Conservation (phyloP, 768 basidiomycete species). For the Pleurotus pulmonarius region DNA sequence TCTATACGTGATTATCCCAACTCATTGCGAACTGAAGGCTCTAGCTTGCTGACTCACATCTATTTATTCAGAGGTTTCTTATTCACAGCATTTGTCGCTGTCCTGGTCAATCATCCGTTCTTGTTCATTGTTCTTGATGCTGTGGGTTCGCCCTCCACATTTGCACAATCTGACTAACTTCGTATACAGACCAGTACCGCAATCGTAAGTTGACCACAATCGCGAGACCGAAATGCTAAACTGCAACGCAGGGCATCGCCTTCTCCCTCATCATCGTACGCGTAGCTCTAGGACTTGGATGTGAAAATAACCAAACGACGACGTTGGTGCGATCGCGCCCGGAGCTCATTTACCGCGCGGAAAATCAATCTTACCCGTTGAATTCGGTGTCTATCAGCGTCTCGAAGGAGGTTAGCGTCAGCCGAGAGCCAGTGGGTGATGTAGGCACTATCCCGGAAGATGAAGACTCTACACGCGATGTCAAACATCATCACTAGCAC, state of each 20-base stretch:
- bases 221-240: background rate
- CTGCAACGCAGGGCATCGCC: background rate
- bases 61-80: background rate
- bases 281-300: background rate
- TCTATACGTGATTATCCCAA: background rate
- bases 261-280: constrained; percentile 5
- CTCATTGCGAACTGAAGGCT: background rate
- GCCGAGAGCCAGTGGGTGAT: background rate
- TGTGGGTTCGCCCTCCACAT: background rate
- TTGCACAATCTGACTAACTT: background rate
- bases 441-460: background rate
- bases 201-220: background rate
- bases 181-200: background rate
- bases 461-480: background rate
- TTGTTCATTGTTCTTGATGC: background rate
- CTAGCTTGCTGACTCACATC: background rate
- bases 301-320: background rate
- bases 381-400: background rate
- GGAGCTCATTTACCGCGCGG: background rate
- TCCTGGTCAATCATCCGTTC: background rate
- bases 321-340: background rate
- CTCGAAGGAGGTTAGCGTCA: background rate
- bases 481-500: too few relatives aligned
- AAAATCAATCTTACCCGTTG: background rate
- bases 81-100: background rate